phyloP scores from a whole-genome alignment of 306 rosid species.

The Pterocarpus macrocarpus region DNA sequence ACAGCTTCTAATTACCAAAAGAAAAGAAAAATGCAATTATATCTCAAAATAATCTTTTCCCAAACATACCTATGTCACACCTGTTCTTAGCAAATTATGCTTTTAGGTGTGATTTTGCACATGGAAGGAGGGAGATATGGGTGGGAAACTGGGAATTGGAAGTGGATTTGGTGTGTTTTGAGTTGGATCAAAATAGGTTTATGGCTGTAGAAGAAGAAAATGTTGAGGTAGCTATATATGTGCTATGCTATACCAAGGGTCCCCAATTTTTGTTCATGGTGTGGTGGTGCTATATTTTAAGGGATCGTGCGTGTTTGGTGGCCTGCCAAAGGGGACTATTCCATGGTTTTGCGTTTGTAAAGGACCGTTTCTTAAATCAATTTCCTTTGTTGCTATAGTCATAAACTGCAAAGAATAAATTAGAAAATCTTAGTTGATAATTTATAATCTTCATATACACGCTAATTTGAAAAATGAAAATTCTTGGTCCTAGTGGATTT shows the following conservation, averaged over 20 bases:
- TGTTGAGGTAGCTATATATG: background rate
- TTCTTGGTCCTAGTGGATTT: background rate
- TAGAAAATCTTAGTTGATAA: background rate
- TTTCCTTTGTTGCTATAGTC: background rate
- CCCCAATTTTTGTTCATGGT: constrained; percentile 19
- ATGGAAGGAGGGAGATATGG: too few species aligned
- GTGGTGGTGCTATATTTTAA: constrained; percentile 30
- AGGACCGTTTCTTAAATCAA: constrained; percentile 30
- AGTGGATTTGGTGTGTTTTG: background rate
- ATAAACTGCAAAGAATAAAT: background rate
- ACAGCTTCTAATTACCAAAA: too few species aligned
- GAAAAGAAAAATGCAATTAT: too few species aligned
- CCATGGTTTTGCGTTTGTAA: constrained; percentile 5
- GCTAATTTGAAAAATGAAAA: background rate
- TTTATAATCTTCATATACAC: background rate
- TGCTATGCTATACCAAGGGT: background rate
- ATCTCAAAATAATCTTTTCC: too few species aligned
- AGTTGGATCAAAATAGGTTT: background rate
- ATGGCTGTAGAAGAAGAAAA: constrained; percentile 6
- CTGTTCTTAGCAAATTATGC: too few species aligned
- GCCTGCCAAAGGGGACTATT: constrained; percentile 47
- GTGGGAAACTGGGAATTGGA: background rate
- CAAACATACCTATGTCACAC: too few species aligned
- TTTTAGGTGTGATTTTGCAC: too few species aligned
- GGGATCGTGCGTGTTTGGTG: constrained; percentile 43